These are phyloP conservation scores for Graphiopsis chlorocephala DNA, from an alignment of 2,329 filamentous ascomycete species.

Conservation along the genomic window DNA sequence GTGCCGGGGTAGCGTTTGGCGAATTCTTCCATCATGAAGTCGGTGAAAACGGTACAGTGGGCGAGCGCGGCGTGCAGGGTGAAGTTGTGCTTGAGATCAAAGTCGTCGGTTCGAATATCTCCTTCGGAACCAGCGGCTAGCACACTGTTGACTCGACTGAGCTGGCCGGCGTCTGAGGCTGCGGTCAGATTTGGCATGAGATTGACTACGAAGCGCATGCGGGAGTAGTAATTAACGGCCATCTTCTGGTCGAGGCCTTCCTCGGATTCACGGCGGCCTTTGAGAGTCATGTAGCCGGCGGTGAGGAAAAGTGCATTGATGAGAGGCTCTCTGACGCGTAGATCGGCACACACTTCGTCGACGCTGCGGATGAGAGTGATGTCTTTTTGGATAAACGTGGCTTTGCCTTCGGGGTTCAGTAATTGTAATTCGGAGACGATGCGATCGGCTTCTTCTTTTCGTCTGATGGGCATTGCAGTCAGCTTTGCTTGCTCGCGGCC, in stretches of 20 bases:
- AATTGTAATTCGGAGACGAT: constrained; percentile 38
- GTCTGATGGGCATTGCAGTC: constrained; percentile 27
- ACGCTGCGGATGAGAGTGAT: constrained; percentile 41
- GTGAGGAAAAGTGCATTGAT: constrained; percentile 58
- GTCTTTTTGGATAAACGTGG: constrained; percentile 43
- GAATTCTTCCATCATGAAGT: constrained; percentile 53
- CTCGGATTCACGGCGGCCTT: constrained; percentile 48
- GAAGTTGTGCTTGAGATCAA: constrained; percentile 42
- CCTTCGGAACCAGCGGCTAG: constrained; percentile 54
- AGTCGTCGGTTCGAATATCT: constrained; percentile 46
- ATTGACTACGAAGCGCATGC: constrained; percentile 56
- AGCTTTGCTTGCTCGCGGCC: not conserved
- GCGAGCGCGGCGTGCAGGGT: constrained; percentile 37
- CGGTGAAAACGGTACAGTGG: constrained; percentile 48
- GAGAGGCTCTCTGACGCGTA: constrained; percentile 49
- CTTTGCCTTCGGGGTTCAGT: constrained; percentile 38
- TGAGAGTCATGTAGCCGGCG: constrained; percentile 47
- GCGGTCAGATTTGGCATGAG: constrained; percentile 54
- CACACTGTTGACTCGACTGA: constrained; percentile 57
- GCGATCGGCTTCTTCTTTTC: constrained; percentile 36
- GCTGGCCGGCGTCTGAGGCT: constrained; percentile 37
- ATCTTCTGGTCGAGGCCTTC: constrained; percentile 57
- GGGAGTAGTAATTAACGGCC: constrained; percentile 56
- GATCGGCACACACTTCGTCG: constrained; percentile 46
- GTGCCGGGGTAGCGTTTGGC: constrained; percentile 46